Evolutionary conservation across 1,139 yeast species (phyloP), one percentile per base, ranked within the genome.

Genomic region (Torulaspora globosa): DNA sequence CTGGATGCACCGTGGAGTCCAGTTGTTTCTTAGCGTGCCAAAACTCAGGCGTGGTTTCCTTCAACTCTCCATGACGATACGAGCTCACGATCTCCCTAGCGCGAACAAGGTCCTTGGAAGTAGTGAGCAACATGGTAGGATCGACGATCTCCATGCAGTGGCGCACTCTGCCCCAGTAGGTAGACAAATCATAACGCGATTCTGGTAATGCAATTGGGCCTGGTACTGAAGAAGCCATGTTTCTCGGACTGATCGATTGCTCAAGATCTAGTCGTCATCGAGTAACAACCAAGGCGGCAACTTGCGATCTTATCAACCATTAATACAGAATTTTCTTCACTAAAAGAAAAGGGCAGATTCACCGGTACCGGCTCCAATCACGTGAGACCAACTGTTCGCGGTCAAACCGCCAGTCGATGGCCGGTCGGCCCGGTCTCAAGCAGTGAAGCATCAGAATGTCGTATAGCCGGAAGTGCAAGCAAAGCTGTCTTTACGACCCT

Each of bases 121-220:
- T 78, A 57, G 84, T 86, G 46, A 92, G 71, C 44, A 92, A 73
- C 92, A 88, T 92, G 32, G 89, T 72, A 18, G 97, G 98, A 60
- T 89, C 96, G 1, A 96, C 82, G 47, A 92, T 84, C 54, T 84
- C 95, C 9, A 95, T 89, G 68, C 96, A 87, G 64, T 92, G 97
- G 63, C 80, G 79, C 43, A 92, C 97, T 58, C 98, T 78, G 11
- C 98, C 98, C 83, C 86, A 78, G 67, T 92, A 92, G 0, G 96
- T 80, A 47, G 76, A 59, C 35, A 90, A 71, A 65, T 92, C 96
- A 67, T 80, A 84, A 52, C 75, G 78, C 10, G 96, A 87, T 49
- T 75, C 80, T 4, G 96, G 96, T 31, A 89, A 72, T 1, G 84
- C 74, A 36, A 86, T 78, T 10, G 84, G 80, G 12, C 97, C 97